Conservation (phyloP, 768 basidiomycete species). For the Mycena amicta region DNA sequence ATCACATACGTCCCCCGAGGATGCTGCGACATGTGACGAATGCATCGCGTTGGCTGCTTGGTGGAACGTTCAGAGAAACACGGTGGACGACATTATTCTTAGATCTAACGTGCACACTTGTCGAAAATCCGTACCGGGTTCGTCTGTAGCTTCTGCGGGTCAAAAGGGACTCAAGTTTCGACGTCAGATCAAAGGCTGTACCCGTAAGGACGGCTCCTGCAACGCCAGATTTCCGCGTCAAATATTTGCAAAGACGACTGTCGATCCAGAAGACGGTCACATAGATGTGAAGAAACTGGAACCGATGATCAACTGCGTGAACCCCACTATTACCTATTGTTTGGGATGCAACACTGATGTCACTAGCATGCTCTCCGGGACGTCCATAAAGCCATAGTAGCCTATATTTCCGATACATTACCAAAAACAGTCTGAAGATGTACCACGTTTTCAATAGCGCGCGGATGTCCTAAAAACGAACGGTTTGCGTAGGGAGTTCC, state of each 20-base stretch:
- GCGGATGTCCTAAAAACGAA: too few relatives aligned
- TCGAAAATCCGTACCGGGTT: slow-evolving; percentile 15
- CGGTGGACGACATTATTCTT: slow-evolving; percentile 32
- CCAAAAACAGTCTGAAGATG: too few relatives aligned
- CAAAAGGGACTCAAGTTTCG: slow-evolving; percentile 3
- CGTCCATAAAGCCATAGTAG: too few relatives aligned
- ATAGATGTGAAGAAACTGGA: too few relatives aligned
- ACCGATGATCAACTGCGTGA: too few relatives aligned
- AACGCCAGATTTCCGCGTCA: slow-evolving; percentile 38
- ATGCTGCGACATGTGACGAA: slow-evolving; percentile 19
- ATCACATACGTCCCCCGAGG: not conserved
- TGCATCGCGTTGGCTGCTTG: slow-evolving; percentile 20
- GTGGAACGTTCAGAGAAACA: slow-evolving; percentile 19
- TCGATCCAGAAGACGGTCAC: too few relatives aligned
- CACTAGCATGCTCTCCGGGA: too few relatives aligned
- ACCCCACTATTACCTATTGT: too few relatives aligned
- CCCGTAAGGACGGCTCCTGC: slow-evolving; percentile 33
- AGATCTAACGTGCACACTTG: slow-evolving; percentile 35
- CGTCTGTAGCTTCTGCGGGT: not conserved
- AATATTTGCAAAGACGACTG: slow-evolving; percentile 18
- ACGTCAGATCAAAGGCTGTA: slow-evolving; percentile 27
- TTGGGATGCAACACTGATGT: too few relatives aligned
- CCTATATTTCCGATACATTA: too few relatives aligned
- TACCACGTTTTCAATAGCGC: too few relatives aligned
- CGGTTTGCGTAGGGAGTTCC: too few relatives aligned